Base-by-base conservation (phyloP, 1,284 basidiomycete genomes). In the Ceratobasidium sp. region DNA sequence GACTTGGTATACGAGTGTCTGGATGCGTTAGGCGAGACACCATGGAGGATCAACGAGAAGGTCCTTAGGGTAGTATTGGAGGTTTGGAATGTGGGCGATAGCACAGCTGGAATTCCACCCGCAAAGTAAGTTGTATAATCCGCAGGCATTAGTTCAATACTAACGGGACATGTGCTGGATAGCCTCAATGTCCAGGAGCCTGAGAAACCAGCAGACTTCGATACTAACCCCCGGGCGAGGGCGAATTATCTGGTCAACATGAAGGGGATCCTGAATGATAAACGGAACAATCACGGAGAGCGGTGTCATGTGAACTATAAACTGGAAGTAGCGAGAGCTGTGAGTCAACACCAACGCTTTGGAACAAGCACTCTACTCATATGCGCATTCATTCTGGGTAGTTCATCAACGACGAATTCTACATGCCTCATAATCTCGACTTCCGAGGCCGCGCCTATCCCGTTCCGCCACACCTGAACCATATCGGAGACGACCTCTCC, bases 391-490 rank as follows among this genome's bases (percentile, higher is more conserved):
- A 43, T 41, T 23, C 35, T 5, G 41, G 55, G 0, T 73, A 92
- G 91, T 96, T 95, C 85, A 82, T 95, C 55, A 88, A 87, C 44
- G 95, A 98, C 78, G 89, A 85, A 0, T 92, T 99, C 81, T 99
- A 96, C 82, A 87, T 98, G 75, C 97, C 97, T 0, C 98, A 99
- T 83, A 98, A 98, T 82, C 86, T 99, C 79, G 98, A 99, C 82
- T 99, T 99, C 88, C 90, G 97, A 75, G 98, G 98, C 4, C 91
- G 97, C 67, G 96, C 97, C 0, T 99, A 99, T 80, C 97, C 98
- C 2, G 91, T 98, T 66, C 96, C 98, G 0, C 95, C 97, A 1
- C 95, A 98, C 83, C 85, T 99, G 74, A 96, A 92, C 78, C 98
- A 99, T 78, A 94, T 98, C 69, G 97, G 97, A 23, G 94, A 99